phyloP scores from a whole-genome alignment of 192 early-diverging fungal species.

The Backusella macrospora region DNA sequence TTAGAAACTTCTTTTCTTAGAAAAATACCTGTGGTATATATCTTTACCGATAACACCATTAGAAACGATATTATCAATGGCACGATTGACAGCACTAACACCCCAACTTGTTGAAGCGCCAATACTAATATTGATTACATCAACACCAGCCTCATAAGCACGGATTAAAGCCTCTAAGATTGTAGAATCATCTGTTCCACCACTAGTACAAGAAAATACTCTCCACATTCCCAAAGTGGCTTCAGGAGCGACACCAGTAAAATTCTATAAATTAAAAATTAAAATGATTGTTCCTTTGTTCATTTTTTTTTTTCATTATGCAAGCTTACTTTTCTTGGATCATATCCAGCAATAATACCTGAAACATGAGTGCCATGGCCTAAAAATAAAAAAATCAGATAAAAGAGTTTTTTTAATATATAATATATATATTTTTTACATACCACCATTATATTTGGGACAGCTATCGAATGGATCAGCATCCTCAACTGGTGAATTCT shows the following conservation, averaged over 20 bases:
- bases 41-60: constrained; percentile 49
- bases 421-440: no score
- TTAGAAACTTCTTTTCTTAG: constrained; percentile 28
- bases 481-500: not conserved
- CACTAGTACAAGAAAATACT: constrained; percentile 70
- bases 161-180: constrained; percentile 74
- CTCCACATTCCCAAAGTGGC: constrained; percentile 79
- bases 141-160: constrained; percentile 63
- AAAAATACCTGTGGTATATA: constrained; percentile 33
- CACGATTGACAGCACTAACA: constrained; percentile 48
- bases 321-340: constrained; percentile 35
- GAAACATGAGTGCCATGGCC: constrained; percentile 72
- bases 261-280: constrained; percentile 34
- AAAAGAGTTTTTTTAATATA: not conserved
- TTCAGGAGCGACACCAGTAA: constrained; percentile 63
- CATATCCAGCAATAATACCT: constrained; percentile 59
- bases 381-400: no score
- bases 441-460: not conserved
- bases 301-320: no score
- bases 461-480: constrained; percentile 6
- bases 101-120: constrained; percentile 65
- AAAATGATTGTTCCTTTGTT: not conserved
- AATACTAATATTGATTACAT: constrained; percentile 85
- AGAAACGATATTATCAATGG: constrained; percentile 32
- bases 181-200: constrained; percentile 61